These are phyloP conservation scores for Bipolaris bicolor DNA, from an alignment of 2,329 filamentous ascomycete species.

Conservation along the genomic window DNA sequence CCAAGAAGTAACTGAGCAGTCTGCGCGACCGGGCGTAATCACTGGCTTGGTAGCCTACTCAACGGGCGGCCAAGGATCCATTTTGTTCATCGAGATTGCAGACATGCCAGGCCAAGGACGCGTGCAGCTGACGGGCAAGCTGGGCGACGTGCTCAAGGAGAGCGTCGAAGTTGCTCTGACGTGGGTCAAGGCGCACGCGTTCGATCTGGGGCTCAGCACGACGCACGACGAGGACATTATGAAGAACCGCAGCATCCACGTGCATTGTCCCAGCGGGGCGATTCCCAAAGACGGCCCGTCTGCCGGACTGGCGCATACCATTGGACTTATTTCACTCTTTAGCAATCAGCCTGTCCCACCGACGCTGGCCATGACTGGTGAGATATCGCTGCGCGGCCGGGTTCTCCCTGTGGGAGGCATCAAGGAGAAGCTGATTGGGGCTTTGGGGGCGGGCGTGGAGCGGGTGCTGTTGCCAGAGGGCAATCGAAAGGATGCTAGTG, in stretches of 20 bases:
- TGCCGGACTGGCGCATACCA: constrained; percentile 90
- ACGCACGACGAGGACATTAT: constrained; percentile 90
- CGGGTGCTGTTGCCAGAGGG: constrained; percentile 85
- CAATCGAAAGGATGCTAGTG: constrained; percentile 90
- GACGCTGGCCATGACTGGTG: constrained; percentile 91
- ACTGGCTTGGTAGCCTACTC: constrained; percentile 96
- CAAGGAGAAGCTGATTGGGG: constrained; percentile 98
- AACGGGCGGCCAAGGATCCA: constrained; percentile 89
- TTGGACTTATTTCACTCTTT: constrained; percentile 91
- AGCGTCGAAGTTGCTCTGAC: constrained; percentile 93
- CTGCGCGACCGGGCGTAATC: constrained; percentile 82
- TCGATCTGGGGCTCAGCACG: constrained; percentile 81
- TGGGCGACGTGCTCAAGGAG: constrained; percentile 96
- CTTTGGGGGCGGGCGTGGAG: constrained; percentile 90
- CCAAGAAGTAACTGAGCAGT: constrained; percentile 91
- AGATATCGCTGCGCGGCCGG: constrained; percentile 80
- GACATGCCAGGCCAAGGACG: constrained; percentile 94
- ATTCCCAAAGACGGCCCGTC: constrained; percentile 89
- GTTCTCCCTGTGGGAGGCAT: constrained; percentile 96
- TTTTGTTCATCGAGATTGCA: constrained; percentile 96
- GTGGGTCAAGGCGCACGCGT: constrained; percentile 97
- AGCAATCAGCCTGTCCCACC: constrained; percentile 84
- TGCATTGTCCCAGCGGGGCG: constrained; percentile 92
- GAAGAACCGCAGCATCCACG: constrained; percentile 91
- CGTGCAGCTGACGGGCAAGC: constrained; percentile 93